Conservation (phyloP, 2,329 filamentous ascomycete species). For the Podosphaera xanthii region DNA sequence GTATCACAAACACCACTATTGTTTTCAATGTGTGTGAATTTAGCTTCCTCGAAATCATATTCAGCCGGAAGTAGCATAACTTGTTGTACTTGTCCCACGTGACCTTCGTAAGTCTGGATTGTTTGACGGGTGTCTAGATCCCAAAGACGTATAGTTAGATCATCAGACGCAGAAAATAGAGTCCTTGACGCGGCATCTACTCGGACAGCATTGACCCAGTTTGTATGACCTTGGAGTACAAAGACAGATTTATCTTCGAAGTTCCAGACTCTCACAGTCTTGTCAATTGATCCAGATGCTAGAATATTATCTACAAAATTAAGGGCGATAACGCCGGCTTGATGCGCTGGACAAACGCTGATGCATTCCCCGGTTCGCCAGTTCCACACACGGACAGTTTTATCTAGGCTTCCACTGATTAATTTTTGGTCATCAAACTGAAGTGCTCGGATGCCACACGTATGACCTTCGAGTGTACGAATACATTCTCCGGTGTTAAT, state of each 20-base stretch:
- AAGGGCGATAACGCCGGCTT: slow-evolving; percentile 61
- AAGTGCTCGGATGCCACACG: slow-evolving; percentile 60
- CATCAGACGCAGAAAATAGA: slow-evolving; percentile 80
- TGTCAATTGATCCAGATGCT: slow-evolving; percentile 75
- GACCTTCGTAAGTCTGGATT: slow-evolving; percentile 59
- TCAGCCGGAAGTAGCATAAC: slow-evolving; percentile 64
- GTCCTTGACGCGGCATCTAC: slow-evolving; percentile 66
- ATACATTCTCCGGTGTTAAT: slow-evolving; percentile 70
- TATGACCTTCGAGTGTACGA: slow-evolving; percentile 66
- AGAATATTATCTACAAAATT: slow-evolving; percentile 71
- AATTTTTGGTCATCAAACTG: slow-evolving; percentile 86
- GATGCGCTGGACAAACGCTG: slow-evolving; percentile 58
- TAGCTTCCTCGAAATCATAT: slow-evolving; percentile 66
- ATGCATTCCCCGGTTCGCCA: slow-evolving; percentile 80
- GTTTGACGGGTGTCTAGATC: slow-evolving; percentile 67
- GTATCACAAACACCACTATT: slow-evolving; percentile 10
- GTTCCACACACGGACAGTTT: slow-evolving; percentile 84
- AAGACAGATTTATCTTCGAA: slow-evolving; percentile 67
- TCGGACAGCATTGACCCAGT: slow-evolving; percentile 94
- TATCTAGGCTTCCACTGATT: slow-evolving; percentile 74
- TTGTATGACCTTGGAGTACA: slow-evolving; percentile 58
- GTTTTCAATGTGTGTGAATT: slow-evolving; percentile 29
- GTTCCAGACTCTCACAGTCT: slow-evolving; percentile 80
- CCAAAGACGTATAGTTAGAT: slow-evolving; percentile 79
- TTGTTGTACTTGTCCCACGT: slow-evolving; percentile 90